Evolutionary conservation across 345 rosid species (phyloP), one percentile per base, ranked within the genome.

Genomic region (Arabis alpina): DNA sequence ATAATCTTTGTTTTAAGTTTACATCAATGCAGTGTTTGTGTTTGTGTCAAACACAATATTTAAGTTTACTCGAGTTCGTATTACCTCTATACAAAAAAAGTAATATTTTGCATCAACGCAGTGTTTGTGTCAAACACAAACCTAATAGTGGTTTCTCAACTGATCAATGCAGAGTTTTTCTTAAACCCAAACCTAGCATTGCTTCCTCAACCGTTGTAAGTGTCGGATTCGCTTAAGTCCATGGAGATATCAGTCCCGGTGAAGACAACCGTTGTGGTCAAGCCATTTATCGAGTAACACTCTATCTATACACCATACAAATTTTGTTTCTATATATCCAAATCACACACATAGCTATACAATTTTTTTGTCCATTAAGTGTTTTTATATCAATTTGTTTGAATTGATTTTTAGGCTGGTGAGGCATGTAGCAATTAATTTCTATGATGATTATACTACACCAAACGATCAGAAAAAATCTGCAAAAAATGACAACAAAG

Each of bases 401-500:
- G 8, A 64, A 15, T 39, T 57, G 0, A 8, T 9, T 47, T 75
- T 40, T 76, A 90, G 97, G 80, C 64, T 90, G 69, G 97, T 90
- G 81, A 93, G 83, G 82, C 86, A 87, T 34, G 74, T 81, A 25
- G 97, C 87, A 2, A 82, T 94, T 77, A 93, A 88, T 6, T 91
- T 93, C 68, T 93, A 91, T 62, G 94, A 93, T 79, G 90, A 88
- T 52, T 68, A 82, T 11, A 79, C 89, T 4, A 84, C 88, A 0
- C 81, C 83, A 73, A 91, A 86, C 44, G 93, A 90, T 78, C 96
- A 88, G 77, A 88, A 90, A 12, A 93, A 85, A 76, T 80, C 72
- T 16, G 92, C 88, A 30, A 80, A 83, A 52, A 80, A 84, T 60
- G 97, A 90, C 50, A 87, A 84, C 66, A 79, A 85, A 71, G 98